A percentile compares a stretch with the other conserved stretches of the same genome.
Evolutionary conservation across 805 yeast genomes (phyloP).

Genomic region (Brettanomyces sp.): DNA sequence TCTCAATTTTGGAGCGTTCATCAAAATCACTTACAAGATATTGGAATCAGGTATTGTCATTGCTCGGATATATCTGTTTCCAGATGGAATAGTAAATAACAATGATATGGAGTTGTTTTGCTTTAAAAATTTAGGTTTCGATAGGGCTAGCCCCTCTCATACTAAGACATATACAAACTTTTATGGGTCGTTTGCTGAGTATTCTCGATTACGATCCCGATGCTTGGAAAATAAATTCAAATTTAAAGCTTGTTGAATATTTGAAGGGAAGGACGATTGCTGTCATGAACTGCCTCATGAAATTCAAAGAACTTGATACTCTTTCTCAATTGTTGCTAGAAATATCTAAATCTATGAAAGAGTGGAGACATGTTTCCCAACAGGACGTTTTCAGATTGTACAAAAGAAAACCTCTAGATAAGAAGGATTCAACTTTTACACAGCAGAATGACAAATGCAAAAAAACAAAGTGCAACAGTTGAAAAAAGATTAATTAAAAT

Average conservation of each 20-base stretch:
- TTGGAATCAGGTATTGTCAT: constrained; percentile 16
- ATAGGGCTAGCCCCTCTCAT: constrained; percentile 26
- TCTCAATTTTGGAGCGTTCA: constrained; percentile 30
- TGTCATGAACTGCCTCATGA: constrained; percentile 2
- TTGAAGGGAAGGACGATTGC: neutral
- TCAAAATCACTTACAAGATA: constrained; percentile 36
- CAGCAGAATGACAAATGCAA: neutral
- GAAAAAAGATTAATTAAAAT: constrained; percentile 19
- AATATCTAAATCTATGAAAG: neutral
- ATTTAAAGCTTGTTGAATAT: constrained; percentile 5
- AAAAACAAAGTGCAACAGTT: neutral
- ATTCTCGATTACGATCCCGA: constrained; percentile 32
- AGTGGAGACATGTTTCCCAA: neutral
- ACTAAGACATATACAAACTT: constrained; percentile 19
- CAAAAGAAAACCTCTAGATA: no score
- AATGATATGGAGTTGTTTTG: constrained; percentile 6
- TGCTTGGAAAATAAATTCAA: constrained; percentile 27
- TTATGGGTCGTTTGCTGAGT: constrained; percentile 29
- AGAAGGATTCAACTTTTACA: no score
- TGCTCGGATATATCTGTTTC: constrained; percentile 40
- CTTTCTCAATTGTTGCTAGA: neutral
- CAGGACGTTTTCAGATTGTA: no score
- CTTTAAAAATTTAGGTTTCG: constrained; percentile 20
- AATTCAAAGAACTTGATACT: neutral
- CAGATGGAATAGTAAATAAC: constrained; percentile 32